phyloP scores from a whole-genome alignment of 1,139 yeast species.

The Scheffersomyces insectosa region DNA sequence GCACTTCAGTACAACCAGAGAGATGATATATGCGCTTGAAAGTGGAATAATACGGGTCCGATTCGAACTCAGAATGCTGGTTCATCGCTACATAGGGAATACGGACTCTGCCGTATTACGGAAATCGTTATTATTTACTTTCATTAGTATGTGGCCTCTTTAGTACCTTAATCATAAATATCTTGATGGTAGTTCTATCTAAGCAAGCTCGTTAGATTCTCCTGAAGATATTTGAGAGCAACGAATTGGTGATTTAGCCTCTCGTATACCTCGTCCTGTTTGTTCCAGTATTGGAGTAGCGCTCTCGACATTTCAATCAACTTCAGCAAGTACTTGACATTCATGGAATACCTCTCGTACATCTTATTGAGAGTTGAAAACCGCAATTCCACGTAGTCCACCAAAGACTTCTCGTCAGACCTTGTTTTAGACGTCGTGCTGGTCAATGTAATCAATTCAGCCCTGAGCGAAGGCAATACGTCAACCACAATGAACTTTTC shows the following conservation, averaged over 20 bases:
- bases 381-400: conserved; percentile 8
- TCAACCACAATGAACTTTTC: conserved; percentile 26
- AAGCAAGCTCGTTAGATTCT: neutral
- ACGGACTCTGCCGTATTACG: too few relatives aligned
- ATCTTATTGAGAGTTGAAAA: conserved; percentile 7
- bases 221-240: conserved; percentile 4
- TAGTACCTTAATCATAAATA: too few relatives aligned
- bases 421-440: conserved; percentile 8
- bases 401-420: conserved; percentile 2
- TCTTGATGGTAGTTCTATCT: neutral
- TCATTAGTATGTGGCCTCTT: too few relatives aligned
- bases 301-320: conserved; percentile 6
- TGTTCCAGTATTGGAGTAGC: conserved; percentile 6
- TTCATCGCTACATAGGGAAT: too few relatives aligned
- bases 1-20: too few relatives aligned
- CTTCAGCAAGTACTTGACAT: conserved; percentile 9
- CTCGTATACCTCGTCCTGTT: conserved; percentile 4
- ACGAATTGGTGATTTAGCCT: conserved; percentile 12
- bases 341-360: conserved; percentile 10
- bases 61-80: too few relatives aligned
- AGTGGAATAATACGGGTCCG: too few relatives aligned
- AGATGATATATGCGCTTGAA: too few relatives aligned
- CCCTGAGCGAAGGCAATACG: conserved; percentile 32
- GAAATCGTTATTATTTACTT: too few relatives aligned
- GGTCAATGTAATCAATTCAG: conserved; percentile 16